Conservation (phyloP, 257 asterid genomes). For the Osmanthus fragrans region DNA sequence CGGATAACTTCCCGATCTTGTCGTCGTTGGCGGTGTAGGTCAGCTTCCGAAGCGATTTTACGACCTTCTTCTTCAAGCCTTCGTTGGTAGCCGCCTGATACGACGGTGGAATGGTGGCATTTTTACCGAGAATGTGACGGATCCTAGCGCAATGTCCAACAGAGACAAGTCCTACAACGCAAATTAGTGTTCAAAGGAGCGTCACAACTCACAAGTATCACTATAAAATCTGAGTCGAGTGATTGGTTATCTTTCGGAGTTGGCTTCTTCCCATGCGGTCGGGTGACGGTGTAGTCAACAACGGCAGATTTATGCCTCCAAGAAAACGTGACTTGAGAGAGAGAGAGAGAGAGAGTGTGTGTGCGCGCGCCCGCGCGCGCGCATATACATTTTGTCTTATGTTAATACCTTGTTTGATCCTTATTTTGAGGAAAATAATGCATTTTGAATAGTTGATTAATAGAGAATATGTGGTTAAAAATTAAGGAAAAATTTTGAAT, state of each 20-base stretch:
- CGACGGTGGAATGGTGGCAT: neutral
- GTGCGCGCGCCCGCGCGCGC: no score
- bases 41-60: constrained; percentile 38
- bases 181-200: neutral
- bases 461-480: no score
- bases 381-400: no score
- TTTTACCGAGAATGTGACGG: neutral
- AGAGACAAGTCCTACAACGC: neutral
- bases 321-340: no score
- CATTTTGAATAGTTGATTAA: no score
- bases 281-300: neutral
- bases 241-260: neutral
- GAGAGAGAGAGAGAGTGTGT: no score
- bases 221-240: neutral
- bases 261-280: no score
- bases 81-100: constrained; percentile 27
- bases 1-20: constrained; percentile 7
- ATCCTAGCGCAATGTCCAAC: neutral
- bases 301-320: neutral
- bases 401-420: no score
- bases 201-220: neutral
- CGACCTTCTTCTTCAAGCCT: constrained; percentile 40
- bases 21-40: constrained; percentile 17
- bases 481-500: no score
- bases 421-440: no score